A percentile compares a stretch with the other conserved stretches of the same genome.
phyloP scores from a whole-genome alignment of 805 yeast species.

The Suhomyces sp. region DNA sequence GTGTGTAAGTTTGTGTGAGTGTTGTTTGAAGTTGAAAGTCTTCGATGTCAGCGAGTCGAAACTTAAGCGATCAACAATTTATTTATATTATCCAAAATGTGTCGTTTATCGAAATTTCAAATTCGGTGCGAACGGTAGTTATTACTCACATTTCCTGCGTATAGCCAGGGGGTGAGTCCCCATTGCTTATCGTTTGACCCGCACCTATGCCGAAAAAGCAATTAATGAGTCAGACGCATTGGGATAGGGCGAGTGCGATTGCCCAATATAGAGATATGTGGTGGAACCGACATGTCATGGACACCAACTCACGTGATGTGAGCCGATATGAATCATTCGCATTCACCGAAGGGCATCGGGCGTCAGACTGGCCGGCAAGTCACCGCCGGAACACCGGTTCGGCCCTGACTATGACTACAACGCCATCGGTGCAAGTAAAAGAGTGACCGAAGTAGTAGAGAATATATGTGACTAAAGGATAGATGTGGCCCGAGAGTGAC shows the following conservation, averaged over 20 bases:
- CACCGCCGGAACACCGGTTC: background rate
- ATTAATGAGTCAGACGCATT: conserved; percentile 2
- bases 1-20: background rate
- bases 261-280: background rate
- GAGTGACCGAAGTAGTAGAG: background rate
- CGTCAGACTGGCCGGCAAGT: background rate
- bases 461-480: too few species aligned
- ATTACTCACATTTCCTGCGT: conserved; percentile 2
- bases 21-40: background rate
- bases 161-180: background rate
- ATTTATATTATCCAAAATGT: background rate
- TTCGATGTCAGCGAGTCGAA: background rate
- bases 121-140: background rate
- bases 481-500: too few species aligned
- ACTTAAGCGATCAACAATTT: background rate
- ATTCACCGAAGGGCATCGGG: background rate
- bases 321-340: background rate
- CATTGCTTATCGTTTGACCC: background rate
- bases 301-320: background rate
- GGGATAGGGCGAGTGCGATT: background rate
- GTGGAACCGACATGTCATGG: background rate
- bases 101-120: background rate
- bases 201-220: conserved; percentile 1
- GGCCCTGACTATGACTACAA: background rate
- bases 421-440: background rate